phyloP scores from a whole-genome alignment of 1,284 basidiomycete genomes.

The Trametes versicolor region DNA sequence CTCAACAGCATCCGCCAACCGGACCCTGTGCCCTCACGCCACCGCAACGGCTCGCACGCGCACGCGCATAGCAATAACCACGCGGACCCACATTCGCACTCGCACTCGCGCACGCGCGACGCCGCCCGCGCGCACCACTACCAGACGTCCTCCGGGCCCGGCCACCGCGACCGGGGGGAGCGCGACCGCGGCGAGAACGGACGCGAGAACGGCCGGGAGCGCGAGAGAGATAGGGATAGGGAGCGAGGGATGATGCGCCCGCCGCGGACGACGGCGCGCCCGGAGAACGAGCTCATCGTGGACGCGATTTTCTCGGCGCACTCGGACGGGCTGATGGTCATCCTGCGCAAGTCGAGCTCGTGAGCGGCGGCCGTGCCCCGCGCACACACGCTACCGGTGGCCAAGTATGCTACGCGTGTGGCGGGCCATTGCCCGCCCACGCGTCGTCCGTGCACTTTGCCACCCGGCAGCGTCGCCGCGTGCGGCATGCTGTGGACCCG shows the following conservation, averaged over 20 bases:
- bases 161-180: conserved; percentile 23
- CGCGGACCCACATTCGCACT: conserved; percentile 20
- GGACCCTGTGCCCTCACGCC: conserved; percentile 36
- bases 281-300: conserved; percentile 56
- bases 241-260: conserved; percentile 9
- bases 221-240: neutral
- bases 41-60: conserved; percentile 32
- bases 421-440: neutral
- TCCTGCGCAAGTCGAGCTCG: conserved; percentile 55
- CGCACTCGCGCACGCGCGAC: conserved; percentile 27
- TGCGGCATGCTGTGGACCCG: no score
- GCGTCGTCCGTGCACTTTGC: conserved; percentile 17
- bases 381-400: neutral
- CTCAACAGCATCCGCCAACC: conserved; percentile 38
- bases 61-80: conserved; percentile 5
- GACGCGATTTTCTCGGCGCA: conserved; percentile 85
- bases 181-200: conserved; percentile 24
- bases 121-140: conserved; percentile 18
- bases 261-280: conserved; percentile 20
- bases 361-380: neutral
- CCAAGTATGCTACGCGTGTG: conserved; percentile 3
- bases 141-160: conserved; percentile 11
- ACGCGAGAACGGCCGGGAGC: neutral
- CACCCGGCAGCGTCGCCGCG: conserved; percentile 3
- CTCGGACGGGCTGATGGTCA: conserved; percentile 82